Base-by-base conservation (phyloP, 2,329 filamentous ascomycete species). In the Tricladium varicosporioides region DNA sequence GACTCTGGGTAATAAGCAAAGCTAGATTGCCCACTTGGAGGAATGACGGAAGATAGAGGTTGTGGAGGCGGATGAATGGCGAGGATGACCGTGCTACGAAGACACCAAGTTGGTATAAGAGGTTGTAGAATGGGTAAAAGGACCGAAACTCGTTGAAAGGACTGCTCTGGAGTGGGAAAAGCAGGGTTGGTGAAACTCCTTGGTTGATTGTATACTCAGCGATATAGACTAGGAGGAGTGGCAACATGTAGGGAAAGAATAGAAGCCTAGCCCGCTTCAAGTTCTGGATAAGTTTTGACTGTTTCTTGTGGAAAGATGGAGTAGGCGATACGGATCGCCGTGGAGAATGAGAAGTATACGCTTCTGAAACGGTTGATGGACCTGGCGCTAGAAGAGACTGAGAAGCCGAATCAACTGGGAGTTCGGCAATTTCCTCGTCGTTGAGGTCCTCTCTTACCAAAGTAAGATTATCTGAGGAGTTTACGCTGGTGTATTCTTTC, bases 151-250 rank as follows among this genome's bases (percentile, higher is more conserved):
- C 83, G 32, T 77, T 75, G 71, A 97, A 97, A 0, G 94, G 94
- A 1, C 89, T 88, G 10, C 81, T 74, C 1, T 79, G 70, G 0
- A 97, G 78, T 0, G 92, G 91, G 70, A 96, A 99, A 4, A 99
- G 82, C 0, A 97, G 78, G 0, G 92, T 96, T 0, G 94, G 93
- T 0, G 91, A 80, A 0, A 97, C 91, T 36, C 92, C 93, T 76
- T 96, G 92, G 75, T 97, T 97, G 73, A 97, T 97, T 54, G 90
- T 95, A 72, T 99, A 99, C 76, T 99, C 94, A 56, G 92, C 91
- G 36, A 97, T 83, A 71, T 97, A 99, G 31, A 99, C 94, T 14
- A 97, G 76, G 33, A 97, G 80, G 13, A 99, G 80, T 0, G 94
- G 94, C 2, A 96, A 79, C 92, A 99, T 97, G 72, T 87, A 87